Conservation (phyloP, 2,329 filamentous ascomycete species). For the Ophiostoma novo-ulmi region DNA sequence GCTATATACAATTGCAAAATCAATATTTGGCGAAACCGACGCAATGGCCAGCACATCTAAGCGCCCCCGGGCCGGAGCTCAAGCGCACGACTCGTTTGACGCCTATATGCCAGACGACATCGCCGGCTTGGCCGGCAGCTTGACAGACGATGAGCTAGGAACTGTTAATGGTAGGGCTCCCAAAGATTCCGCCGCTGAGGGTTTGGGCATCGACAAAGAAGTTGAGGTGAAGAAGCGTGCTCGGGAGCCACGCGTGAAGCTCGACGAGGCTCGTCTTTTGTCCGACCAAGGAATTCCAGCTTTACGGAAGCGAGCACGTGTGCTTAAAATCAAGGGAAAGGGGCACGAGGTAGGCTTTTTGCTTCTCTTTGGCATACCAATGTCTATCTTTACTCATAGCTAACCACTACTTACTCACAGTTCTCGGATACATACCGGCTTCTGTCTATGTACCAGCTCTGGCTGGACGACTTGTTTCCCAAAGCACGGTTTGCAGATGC, state of each 20-base stretch:
- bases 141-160: conserved; percentile 30
- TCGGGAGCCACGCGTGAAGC: conserved; percentile 68
- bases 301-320: conserved; percentile 64
- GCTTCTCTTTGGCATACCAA: neutral
- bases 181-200: conserved; percentile 47
- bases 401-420: conserved; percentile 38
- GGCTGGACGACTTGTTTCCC: conserved; percentile 94
- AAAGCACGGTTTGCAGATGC: conserved; percentile 92
- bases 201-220: conserved; percentile 78
- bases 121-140: conserved; percentile 40
- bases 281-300: conserved; percentile 79
- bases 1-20: neutral
- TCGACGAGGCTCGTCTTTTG: conserved; percentile 81
- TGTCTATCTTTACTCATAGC: neutral
- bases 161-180: conserved; percentile 35
- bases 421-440: conserved; percentile 79
- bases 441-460: conserved; percentile 87
- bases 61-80: conserved; percentile 9
- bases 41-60: conserved; percentile 19
- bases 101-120: conserved; percentile 62
- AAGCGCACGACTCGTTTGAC: conserved; percentile 56
- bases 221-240: conserved; percentile 74
- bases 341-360: conserved; percentile 67
- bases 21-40: neutral
- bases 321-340: conserved; percentile 81